A percentile compares a stretch with the other conserved stretches of the same genome.
Evolutionary conservation across 768 basidiomycete genomes (phyloP).

Genomic region (Termitomyces sp.): DNA sequence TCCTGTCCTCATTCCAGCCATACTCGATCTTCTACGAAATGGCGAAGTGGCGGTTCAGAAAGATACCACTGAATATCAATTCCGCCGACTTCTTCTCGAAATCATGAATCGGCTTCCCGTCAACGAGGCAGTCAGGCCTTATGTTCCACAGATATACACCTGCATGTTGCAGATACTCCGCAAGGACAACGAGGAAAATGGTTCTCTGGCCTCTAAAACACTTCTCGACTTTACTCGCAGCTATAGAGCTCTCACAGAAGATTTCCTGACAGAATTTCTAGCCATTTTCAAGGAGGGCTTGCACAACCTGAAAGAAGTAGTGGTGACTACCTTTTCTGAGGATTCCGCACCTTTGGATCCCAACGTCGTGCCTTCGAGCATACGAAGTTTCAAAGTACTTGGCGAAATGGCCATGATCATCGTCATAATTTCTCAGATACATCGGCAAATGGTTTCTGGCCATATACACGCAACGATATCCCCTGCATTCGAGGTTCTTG

Average conservation of each 20-base stretch:
- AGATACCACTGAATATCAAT: conserved; percentile 69
- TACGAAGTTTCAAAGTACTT: conserved; percentile 89
- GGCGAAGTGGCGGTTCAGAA: conserved; percentile 65
- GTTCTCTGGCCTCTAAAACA: conserved; percentile 83
- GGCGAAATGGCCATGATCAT: conserved; percentile 93
- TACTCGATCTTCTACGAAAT: conserved; percentile 68
- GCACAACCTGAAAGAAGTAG: conserved; percentile 66
- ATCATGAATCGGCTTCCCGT: conserved; percentile 86
- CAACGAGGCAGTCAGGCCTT: conserved; percentile 71
- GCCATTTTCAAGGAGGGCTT: conserved; percentile 77
- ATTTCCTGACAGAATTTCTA: conserved; percentile 75
- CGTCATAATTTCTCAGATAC: conserved; percentile 84
- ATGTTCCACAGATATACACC: conserved; percentile 62
- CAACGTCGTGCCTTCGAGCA: conserved; percentile 60
- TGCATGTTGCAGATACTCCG: conserved; percentile 84
- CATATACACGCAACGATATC: conserved; percentile 68
- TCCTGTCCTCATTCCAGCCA: conserved; percentile 67
- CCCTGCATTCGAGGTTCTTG: conserved; percentile 77
- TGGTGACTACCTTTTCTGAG: conserved; percentile 72
- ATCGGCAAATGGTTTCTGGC: conserved; percentile 59
- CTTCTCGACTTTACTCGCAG: conserved; percentile 84
- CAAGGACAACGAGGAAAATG: conserved; percentile 95
- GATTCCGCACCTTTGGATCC: conserved; percentile 52
- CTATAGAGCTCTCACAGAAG: conserved; percentile 69
- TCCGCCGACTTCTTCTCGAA: conserved; percentile 84